phyloP scores from a whole-genome alignment of 306 rosid genomes.

The Lotus japonicus region DNA sequence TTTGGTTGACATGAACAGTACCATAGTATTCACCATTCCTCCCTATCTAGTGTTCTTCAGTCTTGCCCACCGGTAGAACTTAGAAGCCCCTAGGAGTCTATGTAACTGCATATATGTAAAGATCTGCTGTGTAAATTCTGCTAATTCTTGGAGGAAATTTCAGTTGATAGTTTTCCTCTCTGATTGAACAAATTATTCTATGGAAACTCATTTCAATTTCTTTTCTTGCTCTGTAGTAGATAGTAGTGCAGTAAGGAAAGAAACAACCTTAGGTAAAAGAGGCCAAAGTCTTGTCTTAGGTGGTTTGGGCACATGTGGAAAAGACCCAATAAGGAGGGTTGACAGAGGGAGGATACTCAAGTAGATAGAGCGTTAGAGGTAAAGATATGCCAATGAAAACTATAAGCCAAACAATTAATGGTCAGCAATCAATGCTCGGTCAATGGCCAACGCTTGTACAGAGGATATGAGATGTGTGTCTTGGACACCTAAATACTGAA shows the following conservation, averaged over 20 bases:
- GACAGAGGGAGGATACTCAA: too few species aligned
- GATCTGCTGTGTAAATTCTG: not conserved
- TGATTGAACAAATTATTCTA: not conserved
- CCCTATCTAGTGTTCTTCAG: not conserved
- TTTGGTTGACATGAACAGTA: not conserved
- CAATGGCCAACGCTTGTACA: too few species aligned
- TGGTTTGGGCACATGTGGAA: too few species aligned
- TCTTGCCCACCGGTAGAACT: not conserved
- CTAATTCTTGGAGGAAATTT: slow-evolving; percentile 13
- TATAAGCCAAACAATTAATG: too few species aligned
- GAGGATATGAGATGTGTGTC: too few species aligned
- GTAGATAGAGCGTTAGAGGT: too few species aligned
- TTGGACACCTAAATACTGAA: too few species aligned
- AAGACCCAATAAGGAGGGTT: too few species aligned
- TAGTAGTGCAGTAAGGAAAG: not conserved
- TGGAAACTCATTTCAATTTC: slow-evolving; percentile 5
- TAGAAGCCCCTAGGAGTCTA: not conserved
- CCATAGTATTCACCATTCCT: not conserved
- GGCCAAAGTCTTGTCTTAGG: too few species aligned
- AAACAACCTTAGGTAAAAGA: not conserved
- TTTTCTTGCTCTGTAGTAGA: not conserved
- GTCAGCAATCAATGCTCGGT: too few species aligned
- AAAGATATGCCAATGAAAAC: too few species aligned
- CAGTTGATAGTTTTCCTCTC: slow-evolving; percentile 2
- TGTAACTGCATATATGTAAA: not conserved